Conservation (phyloP, 257 asterid genomes). For the Ilex asprella region DNA sequence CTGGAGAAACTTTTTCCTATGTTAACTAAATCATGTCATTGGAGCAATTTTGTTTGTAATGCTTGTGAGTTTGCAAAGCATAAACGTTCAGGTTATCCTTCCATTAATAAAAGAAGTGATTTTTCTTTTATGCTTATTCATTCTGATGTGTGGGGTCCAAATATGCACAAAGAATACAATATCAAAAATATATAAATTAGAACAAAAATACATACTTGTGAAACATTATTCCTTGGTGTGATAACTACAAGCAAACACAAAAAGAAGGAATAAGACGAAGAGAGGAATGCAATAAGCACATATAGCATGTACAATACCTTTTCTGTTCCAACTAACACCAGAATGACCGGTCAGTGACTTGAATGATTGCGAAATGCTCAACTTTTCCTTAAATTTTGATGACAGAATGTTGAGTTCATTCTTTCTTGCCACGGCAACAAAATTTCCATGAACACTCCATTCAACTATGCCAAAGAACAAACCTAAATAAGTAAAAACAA, state of each 20-base stretch:
- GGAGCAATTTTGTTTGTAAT: no score
- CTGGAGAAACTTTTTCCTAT: no score
- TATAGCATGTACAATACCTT: slow-evolving; percentile 25
- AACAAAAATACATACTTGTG: no score
- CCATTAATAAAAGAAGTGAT: no score
- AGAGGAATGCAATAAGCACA: neutral
- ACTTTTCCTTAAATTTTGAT: slow-evolving; percentile 49
- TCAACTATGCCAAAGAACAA: slow-evolving; percentile 53
- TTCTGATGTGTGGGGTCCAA: no score
- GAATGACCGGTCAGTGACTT: slow-evolving; percentile 49
- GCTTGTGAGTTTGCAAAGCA: no score
- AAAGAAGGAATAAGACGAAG: neutral
- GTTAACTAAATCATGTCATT: no score
- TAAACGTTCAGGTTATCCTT: no score
- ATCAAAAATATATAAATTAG: no score
- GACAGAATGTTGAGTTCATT: slow-evolving; percentile 56
- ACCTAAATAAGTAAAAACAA: slow-evolving; percentile 11
- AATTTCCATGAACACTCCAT: slow-evolving; percentile 68
- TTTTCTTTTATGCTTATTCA: no score
- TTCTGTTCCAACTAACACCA: slow-evolving; percentile 34
- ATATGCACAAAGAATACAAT: no score
- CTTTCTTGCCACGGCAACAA: slow-evolving; percentile 64
- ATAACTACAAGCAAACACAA: neutral
- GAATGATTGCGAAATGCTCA: slow-evolving; percentile 43
- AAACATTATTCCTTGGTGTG: no score